Conservation (phyloP, 441 rosid genomes). For the Rhodomyrtus psidioides region DNA sequence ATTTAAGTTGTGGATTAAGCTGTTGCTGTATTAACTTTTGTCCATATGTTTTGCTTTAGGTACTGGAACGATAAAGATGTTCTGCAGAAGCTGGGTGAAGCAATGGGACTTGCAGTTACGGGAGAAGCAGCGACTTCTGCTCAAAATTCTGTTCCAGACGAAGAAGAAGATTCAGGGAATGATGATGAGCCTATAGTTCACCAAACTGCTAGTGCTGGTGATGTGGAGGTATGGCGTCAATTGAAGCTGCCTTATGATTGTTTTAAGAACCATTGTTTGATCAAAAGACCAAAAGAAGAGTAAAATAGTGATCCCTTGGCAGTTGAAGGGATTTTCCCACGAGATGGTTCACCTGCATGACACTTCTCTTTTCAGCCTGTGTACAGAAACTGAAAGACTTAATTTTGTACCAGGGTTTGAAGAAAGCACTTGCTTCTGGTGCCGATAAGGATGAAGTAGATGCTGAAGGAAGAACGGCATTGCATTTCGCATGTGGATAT, state of each 20-base stretch:
- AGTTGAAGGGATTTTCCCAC: neutral
- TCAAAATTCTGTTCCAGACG: slow-evolving; percentile 46
- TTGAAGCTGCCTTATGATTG: neutral
- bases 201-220: slow-evolving; percentile 85
- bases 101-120: slow-evolving; percentile 81
- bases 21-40: neutral
- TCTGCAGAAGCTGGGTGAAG: slow-evolving; percentile 86
- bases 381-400: neutral
- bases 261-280: neutral
- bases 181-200: slow-evolving; percentile 91
- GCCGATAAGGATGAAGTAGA: slow-evolving; percentile 95
- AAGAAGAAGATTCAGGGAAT: slow-evolving; percentile 58
- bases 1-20: neutral
- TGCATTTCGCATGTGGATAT: slow-evolving; percentile 99
- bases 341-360: neutral
- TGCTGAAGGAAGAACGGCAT: slow-evolving; percentile 94
- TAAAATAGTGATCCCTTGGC: neutral
- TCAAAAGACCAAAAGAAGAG: neutral
- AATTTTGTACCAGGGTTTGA: slow-evolving; percentile 50
- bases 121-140: slow-evolving; percentile 58
- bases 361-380: neutral
- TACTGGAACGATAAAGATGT: slow-evolving; percentile 96
- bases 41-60: slow-evolving; percentile 30
- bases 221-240: slow-evolving; percentile 57
- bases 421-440: slow-evolving; percentile 77